phyloP scores from a whole-genome alignment of 441 rosid species.

The Daphne laureola region DNA sequence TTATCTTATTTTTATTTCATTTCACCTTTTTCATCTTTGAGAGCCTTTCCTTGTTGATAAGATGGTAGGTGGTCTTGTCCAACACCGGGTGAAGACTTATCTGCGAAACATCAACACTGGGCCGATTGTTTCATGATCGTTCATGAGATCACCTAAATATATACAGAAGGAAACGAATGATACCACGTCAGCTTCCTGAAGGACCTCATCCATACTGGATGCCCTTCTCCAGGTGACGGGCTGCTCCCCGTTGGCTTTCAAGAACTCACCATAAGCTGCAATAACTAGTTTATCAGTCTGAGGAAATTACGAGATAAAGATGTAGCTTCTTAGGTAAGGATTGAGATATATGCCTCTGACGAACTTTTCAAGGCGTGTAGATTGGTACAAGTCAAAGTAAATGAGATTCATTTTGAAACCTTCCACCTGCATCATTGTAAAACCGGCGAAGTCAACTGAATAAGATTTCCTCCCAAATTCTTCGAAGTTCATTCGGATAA shows the following conservation, averaged over 20 bases:
- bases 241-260: slow-evolving; percentile 74
- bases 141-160: slow-evolving; percentile 1
- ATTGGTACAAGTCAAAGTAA: slow-evolving; percentile 82
- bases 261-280: slow-evolving; percentile 76
- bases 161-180: slow-evolving; percentile 8
- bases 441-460: background rate
- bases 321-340: background rate
- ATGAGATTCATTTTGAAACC: slow-evolving; percentile 98
- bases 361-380: slow-evolving; percentile 89
- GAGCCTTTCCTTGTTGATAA: slow-evolving; percentile 85
- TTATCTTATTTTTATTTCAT: background rate
- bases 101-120: slow-evolving; percentile 28
- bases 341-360: slow-evolving; percentile 50
- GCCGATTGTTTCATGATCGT: background rate
- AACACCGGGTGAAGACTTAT: slow-evolving; percentile 92
- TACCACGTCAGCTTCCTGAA: slow-evolving; percentile 82
- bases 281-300: slow-evolving; percentile 1
- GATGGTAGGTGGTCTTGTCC: slow-evolving; percentile 92
- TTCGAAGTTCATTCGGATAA: background rate
- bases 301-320: slow-evolving; percentile 4
- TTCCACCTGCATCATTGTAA: slow-evolving; percentile 47
- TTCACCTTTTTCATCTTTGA: slow-evolving; percentile 89
- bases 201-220: slow-evolving; percentile 79
- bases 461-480: too few relatives aligned
- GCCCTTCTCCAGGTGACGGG: slow-evolving; percentile 95